These are phyloP conservation scores for Fusarium metavorans DNA, from an alignment of 2,329 filamentous ascomycete genomes.

Conservation along the genomic window DNA sequence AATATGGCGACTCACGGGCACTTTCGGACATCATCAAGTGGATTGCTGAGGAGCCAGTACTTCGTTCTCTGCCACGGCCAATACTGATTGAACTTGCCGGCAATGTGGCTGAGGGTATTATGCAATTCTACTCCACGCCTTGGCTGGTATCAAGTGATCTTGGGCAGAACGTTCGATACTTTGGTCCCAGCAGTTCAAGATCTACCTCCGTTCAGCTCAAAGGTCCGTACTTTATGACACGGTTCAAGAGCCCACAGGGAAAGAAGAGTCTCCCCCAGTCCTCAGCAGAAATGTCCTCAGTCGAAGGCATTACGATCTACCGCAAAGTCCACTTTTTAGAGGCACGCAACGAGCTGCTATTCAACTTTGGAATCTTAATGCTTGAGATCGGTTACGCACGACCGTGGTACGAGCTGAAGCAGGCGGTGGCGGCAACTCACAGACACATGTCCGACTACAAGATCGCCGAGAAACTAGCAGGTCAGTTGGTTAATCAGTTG, in stretches of 20 bases:
- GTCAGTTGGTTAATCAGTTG: background rate
- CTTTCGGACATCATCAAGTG: background rate
- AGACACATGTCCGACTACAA: background rate
- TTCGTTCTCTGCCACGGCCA: background rate
- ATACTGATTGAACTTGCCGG: background rate
- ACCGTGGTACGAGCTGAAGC: background rate
- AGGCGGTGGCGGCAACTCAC: background rate
- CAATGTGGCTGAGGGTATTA: background rate
- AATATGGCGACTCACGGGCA: background rate
- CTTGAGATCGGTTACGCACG: background rate
- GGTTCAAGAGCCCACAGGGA: background rate
- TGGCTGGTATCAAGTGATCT: background rate
- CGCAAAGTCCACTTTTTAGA: background rate
- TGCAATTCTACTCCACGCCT: background rate
- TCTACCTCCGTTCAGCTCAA: background rate
- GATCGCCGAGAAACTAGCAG: background rate
- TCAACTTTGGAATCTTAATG: background rate
- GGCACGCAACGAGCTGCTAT: background rate
- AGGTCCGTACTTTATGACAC: background rate
- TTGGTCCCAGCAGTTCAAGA: background rate
- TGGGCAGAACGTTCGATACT: background rate
- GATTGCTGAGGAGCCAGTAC: background rate
- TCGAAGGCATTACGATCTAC: background rate
- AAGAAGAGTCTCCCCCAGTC: too few relatives aligned
- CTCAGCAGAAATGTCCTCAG: background rate